These are phyloP conservation scores for Xylaria intraflava DNA, from an alignment of 495 filamentous ascomycete species.

Conservation along the genomic window DNA sequence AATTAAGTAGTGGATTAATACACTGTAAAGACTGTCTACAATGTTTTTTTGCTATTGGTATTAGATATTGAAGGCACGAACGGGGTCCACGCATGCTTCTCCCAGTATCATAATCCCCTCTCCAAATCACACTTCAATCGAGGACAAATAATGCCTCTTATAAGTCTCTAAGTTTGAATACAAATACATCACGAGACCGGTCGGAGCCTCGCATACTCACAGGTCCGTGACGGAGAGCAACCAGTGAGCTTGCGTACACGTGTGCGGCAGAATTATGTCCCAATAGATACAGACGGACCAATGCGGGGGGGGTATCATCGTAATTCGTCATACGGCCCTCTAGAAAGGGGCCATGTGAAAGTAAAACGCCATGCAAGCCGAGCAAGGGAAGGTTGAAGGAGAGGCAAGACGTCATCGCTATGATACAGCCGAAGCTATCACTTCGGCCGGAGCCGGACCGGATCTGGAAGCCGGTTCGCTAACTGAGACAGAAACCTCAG, in stretches of 20 bases:
- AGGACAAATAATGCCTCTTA: neutral
- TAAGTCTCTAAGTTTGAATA: neutral
- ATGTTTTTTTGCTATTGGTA: no score
- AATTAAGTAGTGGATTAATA: no score
- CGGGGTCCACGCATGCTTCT: no score
- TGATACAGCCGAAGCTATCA: neutral
- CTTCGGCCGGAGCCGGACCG: slow-evolving; percentile 16
- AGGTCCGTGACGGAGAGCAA: neutral
- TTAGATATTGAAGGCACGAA: no score
- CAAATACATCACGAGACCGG: neutral
- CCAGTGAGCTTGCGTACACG: neutral
- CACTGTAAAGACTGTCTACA: no score
- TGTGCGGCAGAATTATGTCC: slow-evolving; percentile 1
- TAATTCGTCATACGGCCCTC: slow-evolving; percentile 12
- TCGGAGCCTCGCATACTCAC: neutral
- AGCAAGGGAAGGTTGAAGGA: neutral
- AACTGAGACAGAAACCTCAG: slow-evolving; percentile 48
- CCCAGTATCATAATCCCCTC: no score
- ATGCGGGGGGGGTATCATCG: slow-evolving; percentile 12
- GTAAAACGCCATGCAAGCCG: neutral
- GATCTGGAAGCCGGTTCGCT: slow-evolving; percentile 24
- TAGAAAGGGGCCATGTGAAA: neutral
- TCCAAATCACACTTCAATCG: no score
- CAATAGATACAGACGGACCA: neutral
- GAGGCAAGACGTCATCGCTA: neutral